Evolutionary conservation across 2,329 filamentous ascomycete genomes (phyloP), one percentile per base, ranked within the genome.

Genomic region (Huntiella omanensis): DNA sequence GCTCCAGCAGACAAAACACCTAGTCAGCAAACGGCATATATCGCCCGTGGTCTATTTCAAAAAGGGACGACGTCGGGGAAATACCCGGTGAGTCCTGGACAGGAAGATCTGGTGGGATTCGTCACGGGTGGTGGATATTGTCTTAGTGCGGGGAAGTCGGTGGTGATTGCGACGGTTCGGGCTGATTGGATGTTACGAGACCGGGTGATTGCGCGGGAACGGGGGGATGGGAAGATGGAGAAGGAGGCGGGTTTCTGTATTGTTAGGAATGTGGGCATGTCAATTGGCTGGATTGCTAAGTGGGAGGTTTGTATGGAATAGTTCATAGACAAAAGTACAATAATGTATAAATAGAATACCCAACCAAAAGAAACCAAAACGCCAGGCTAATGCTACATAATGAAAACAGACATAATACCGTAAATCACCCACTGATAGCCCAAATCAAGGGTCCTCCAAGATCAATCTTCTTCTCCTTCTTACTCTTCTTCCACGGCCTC

Each of bases 61-160:
- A 60, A 55, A 5, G 60, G 53, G 15, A 50, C 37, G 4, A 47
- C 52, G 6, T 55, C 58, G 15, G 56, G 59, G 2, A 60, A 61
- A 13, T 65, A 60, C 52, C 76, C 73, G 75, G 83, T 53, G 79
- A 80, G 1, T 57, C 88, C 88, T 0, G 67, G 69, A 7, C 76
- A 77, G 51, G 67, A 72, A 16, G 83, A 95, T 58, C 67, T 96
- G 10, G 73, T 96, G 43, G 91, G 91, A 0, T 98, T 93, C 58
- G 78, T 95, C 17, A 95, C 86, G 2, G 81, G 80, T 1, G 91
- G 88, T 0, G 80, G 83, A 43, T 94, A 80, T 58, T 86, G 80
- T 55, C 70, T 96, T 2, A 73, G 75, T 2, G 75, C 81, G 52
- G 91, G 88, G 0, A 73, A 70, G 53, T 83, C 80, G 1, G 77